Base-by-base conservation (phyloP, 306 rosid species). In the Prunus padus region DNA sequence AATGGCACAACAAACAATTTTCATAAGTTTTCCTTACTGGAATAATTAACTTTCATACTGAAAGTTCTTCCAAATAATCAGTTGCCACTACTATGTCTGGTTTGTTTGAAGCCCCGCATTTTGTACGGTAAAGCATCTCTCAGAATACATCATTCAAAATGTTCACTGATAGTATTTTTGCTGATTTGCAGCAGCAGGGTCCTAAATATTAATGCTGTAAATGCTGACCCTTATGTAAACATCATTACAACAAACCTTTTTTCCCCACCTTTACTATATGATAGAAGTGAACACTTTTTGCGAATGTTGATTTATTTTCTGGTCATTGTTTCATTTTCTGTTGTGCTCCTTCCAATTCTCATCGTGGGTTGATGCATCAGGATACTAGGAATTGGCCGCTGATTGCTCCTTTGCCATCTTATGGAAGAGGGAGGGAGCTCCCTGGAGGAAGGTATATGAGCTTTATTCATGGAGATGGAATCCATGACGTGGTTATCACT, bases 371-470 rank as follows among this genome's bases (percentile, higher is more conserved):
- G 69, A 76, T 85, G 80, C 23, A 81, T 67, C 81, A 92, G 98
- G 83, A 87, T 80, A 80, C 87, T 18, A 47, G 65, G n/a, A 78
- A 77, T 75, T 95, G 98, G 98, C 98, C 96, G 44, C 76, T 95
- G 76, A 85, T 87, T 66, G 88, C 90, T 59, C 98, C 97, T 5
- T 80, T 95, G 88, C 98, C 97, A 40, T 95, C 98, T 72, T 92
- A 90, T 76, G 98, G 96, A 71, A 88, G 98, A 67, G 98, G 98
- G 82, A 88, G 98, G 82, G 98, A 94, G 80, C 89, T 76, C 20
- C 95, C 90, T 69, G 98, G 97, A 59, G 97, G 86, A 67, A 90
- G 98, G 86, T 88, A 90, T 67, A 71, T 86, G 37, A 92, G 98
- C 80, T 85, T 94, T 74, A 88, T 94, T 74, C 98, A 87, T 71